Evolutionary conservation across 225 moss, liverwort and hornwort species (phyloP).

Genomic region (Marchantia paleacea): DNA sequence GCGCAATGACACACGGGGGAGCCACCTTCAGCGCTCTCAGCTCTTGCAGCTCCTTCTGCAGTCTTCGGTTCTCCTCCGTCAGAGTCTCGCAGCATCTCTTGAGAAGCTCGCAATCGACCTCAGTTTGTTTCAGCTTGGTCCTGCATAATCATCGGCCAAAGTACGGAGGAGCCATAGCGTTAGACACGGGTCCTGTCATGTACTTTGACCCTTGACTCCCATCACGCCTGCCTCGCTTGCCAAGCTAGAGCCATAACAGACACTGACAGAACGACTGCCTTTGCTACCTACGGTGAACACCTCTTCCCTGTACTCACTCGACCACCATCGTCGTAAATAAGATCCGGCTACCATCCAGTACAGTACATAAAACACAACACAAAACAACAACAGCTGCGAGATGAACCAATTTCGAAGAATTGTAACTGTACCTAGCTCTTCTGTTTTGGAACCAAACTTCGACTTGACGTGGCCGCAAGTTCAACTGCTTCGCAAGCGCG

Average conservation of each 20-base stretch:
- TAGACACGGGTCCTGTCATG: neutral
- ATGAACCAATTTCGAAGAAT: neutral
- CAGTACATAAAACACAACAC: no score
- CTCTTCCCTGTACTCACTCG: neutral
- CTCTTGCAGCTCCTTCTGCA: constrained; percentile 95
- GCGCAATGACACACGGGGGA: constrained; percentile 82
- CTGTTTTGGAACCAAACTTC: constrained; percentile 99
- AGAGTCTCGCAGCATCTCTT: constrained; percentile 87
- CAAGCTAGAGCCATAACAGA: neutral
- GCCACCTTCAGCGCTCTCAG: constrained; percentile 83
- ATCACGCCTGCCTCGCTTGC: neutral
- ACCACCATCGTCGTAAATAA: neutral
- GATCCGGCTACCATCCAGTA: neutral
- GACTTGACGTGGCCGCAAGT: constrained; percentile 80
- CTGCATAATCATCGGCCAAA: constrained; percentile 28
- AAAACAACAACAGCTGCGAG: neutral
- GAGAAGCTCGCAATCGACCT: constrained; percentile 94
- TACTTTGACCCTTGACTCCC: neutral
- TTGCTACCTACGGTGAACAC: neutral
- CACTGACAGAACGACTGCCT: neutral
- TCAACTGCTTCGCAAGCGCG: constrained; percentile 87
- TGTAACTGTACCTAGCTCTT: constrained; percentile 59
- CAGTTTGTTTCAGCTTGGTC: constrained; percentile 93
- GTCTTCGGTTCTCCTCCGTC: constrained; percentile 75
- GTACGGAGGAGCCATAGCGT: neutral